Conservation (phyloP, 306 rosid species). For the Vigna mungo region DNA sequence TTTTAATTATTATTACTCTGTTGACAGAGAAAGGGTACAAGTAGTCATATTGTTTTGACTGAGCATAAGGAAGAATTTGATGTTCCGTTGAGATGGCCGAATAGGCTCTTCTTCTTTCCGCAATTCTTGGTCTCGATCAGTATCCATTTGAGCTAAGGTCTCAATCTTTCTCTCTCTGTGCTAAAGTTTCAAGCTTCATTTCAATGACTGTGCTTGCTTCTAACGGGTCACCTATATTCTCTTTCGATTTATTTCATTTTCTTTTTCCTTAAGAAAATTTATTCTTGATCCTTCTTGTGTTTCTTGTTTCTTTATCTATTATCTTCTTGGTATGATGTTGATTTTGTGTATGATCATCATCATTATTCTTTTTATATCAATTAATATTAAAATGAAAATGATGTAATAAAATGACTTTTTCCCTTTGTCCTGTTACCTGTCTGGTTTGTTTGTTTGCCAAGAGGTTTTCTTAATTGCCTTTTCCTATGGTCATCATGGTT, state of each 20-base stretch:
- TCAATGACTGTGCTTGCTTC: background rate
- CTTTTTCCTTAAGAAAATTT: background rate
- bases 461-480: slow-evolving; percentile 27
- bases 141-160: background rate
- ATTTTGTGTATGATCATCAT: background rate
- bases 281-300: background rate
- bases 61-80: background rate
- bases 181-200: background rate
- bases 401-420: background rate
- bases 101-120: background rate
- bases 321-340: background rate
- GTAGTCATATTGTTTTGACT: background rate
- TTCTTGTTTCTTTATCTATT: background rate
- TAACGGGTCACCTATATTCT: background rate
- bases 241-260: background rate
- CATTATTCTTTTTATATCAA: background rate
- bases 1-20: background rate
- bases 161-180: background rate
- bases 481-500: background rate
- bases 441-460: slow-evolving; percentile 40
- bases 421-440: slow-evolving; percentile 14
- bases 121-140: background rate
- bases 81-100: background rate
- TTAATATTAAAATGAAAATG: background rate
- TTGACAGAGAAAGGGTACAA: background rate